phyloP scores from a whole-genome alignment of 768 basidiomycete species.

The Suillus discolor region DNA sequence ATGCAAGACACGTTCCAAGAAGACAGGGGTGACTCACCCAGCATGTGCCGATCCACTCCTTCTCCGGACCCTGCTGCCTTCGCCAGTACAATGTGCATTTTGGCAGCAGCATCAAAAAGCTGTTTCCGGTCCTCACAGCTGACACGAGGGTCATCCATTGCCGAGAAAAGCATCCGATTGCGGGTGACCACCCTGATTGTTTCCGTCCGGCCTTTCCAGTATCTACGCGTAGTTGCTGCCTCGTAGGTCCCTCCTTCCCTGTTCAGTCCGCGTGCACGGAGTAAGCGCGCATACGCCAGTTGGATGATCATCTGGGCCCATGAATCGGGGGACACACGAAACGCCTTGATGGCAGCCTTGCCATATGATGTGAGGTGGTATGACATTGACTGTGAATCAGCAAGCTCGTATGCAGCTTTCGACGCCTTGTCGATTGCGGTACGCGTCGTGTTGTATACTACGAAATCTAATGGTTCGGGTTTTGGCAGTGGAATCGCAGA shows the following conservation, averaged over 20 bases:
- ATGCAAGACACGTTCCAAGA: neutral
- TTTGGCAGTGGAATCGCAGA: slow-evolving; percentile 18
- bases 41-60: slow-evolving; percentile 87
- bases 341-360: slow-evolving; percentile 82
- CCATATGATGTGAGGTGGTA: slow-evolving; percentile 77
- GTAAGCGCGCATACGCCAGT: slow-evolving; percentile 79
- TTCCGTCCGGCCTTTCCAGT: slow-evolving; percentile 89
- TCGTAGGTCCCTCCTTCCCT: slow-evolving; percentile 85
- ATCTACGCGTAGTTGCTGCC: slow-evolving; percentile 87
- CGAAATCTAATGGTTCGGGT: slow-evolving; percentile 64
- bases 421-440: slow-evolving; percentile 61
- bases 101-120: slow-evolving; percentile 61
- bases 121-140: slow-evolving; percentile 45
- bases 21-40: slow-evolving; percentile 52
- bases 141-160: slow-evolving; percentile 61
- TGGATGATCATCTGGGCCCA: slow-evolving; percentile 95
- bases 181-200: slow-evolving; percentile 82
- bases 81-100: slow-evolving; percentile 68
- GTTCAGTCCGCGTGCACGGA: slow-evolving; percentile 21
- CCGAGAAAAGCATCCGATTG: slow-evolving; percentile 76
- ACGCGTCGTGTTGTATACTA: slow-evolving; percentile 33
- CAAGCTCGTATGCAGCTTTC: slow-evolving; percentile 54
- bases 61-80: slow-evolving; percentile 63
- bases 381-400: slow-evolving; percentile 62
- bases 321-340: slow-evolving; percentile 89